Evolutionary conservation across 176 grass and related monocot species (phyloP).

Genomic region (Zizania latifolia): DNA sequence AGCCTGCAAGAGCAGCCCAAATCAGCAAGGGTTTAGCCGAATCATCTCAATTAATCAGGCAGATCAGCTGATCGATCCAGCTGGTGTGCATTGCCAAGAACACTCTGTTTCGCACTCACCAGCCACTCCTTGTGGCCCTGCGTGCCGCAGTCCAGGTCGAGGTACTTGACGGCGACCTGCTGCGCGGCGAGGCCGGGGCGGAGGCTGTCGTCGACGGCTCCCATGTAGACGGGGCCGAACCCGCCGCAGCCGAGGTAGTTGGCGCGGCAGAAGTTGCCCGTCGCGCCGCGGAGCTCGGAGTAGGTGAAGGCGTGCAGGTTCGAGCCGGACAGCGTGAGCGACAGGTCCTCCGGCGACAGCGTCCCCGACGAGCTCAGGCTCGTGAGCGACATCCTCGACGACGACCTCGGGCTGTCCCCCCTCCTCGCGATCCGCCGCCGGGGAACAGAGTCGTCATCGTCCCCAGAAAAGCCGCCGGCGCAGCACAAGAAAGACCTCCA

Average conservation of each 20-base stretch:
- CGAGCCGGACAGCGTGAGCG: constrained; percentile 56
- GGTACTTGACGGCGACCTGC: constrained; percentile 74
- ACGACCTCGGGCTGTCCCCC: constrained; percentile 29
- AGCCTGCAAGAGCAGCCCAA: constrained; percentile 28
- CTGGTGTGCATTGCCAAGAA: not conserved
- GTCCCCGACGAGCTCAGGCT: constrained; percentile 62
- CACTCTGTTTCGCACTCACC: constrained; percentile 44
- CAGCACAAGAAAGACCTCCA: constrained; percentile 40
- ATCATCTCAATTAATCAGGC: not conserved
- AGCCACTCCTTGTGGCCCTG: constrained; percentile 95
- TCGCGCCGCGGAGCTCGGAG: constrained; percentile 54
- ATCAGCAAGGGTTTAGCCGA: not conserved
- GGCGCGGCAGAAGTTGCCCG: constrained; percentile 48
- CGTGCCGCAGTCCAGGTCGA: constrained; percentile 64
- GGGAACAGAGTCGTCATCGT: not conserved
- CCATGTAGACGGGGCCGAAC: constrained; percentile 73
- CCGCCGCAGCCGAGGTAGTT: constrained; percentile 88
- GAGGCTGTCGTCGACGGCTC: constrained; percentile 51
- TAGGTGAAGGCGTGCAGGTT: constrained; percentile 78
- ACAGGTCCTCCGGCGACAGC: constrained; percentile 72
- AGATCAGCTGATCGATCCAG: not conserved
- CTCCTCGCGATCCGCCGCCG: no score
- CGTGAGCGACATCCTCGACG: constrained; percentile 53
- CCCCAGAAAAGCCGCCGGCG: not conserved
- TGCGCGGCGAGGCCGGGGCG: constrained; percentile 53